phyloP scores from a whole-genome alignment of 495 filamentous ascomycete genomes.

The Aspergillus sclerotiicarbonarius region DNA sequence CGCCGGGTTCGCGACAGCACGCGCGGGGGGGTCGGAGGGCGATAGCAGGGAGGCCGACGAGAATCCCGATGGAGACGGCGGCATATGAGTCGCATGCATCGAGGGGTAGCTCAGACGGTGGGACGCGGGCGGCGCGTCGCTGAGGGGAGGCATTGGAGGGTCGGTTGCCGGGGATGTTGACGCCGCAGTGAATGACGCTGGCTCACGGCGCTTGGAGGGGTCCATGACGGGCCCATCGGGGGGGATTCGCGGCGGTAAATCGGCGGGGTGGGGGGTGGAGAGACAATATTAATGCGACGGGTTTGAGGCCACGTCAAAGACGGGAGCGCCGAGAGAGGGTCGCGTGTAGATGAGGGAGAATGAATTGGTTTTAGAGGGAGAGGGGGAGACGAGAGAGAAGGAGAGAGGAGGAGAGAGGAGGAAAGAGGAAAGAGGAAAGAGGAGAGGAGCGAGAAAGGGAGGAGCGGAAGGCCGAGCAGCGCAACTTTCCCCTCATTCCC shows the following conservation, averaged over 20 bases:
- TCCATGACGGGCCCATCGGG: slow-evolving; percentile 35
- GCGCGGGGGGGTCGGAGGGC: slow-evolving; percentile 29
- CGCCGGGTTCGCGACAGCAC: slow-evolving; percentile 18
- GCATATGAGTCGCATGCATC: slow-evolving; percentile 44
- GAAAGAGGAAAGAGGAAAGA: slow-evolving; percentile 2
- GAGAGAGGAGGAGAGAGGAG: slow-evolving; percentile 6
- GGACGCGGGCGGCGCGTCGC: slow-evolving; percentile 15
- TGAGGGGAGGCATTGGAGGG: slow-evolving; percentile 16
- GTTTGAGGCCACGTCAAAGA: too few species aligned
- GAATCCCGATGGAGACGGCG: slow-evolving; percentile 37
- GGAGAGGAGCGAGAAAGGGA: slow-evolving; percentile 17
- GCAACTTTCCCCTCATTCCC: not conserved
- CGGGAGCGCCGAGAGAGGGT: too few species aligned
- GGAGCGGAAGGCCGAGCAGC: not conserved
- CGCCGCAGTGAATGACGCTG: slow-evolving; percentile 25
- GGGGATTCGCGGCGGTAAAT: not conserved
- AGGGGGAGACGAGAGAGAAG: not conserved
- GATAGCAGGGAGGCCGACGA: slow-evolving; percentile 33
- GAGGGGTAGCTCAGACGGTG: slow-evolving; percentile 48
- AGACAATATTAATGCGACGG: too few species aligned
- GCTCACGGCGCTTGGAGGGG: slow-evolving; percentile 31
- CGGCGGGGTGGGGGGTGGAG: not conserved
- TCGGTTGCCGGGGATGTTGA: slow-evolving; percentile 9
- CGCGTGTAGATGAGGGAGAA: not conserved
- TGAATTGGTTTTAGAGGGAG: not conserved